Percentiles rank a stretch among this genome's conserved stretches.
Evolutionary conservation across 2,329 filamentous ascomycete genomes (phyloP).

Genomic region (Didymosphaeria variabile): DNA sequence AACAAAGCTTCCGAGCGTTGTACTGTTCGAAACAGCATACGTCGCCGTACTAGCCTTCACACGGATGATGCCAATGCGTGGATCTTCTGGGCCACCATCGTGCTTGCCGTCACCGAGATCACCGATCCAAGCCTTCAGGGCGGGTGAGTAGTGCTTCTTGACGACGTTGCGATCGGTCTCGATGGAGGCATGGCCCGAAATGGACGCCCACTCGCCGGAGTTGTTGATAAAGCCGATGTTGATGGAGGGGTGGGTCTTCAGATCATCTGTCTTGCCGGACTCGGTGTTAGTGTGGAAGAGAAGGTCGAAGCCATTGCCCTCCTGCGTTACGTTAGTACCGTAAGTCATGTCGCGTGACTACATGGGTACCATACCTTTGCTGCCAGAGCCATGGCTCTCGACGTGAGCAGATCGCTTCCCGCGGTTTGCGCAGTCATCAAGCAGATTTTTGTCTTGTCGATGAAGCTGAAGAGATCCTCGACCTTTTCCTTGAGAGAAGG

Average conservation of each 20-base stretch:
- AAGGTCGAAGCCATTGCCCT: conserved; percentile 79
- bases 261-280: conserved; percentile 85
- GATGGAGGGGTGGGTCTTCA: conserved; percentile 74
- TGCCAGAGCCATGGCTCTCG: conserved; percentile 86
- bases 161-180: conserved; percentile 74
- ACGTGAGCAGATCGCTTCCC: conserved; percentile 72
- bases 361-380: conserved; percentile 67
- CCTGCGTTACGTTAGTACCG: conserved; percentile 58
- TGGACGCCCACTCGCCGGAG: conserved; percentile 84
- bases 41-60: conserved; percentile 77
- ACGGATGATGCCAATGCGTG: conserved; percentile 81
- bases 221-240: conserved; percentile 83
- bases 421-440: conserved; percentile 85
- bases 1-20: conserved; percentile 68
- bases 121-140: conserved; percentile 84
- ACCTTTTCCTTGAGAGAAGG: conserved; percentile 77
- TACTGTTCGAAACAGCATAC: conserved; percentile 72
- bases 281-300: conserved; percentile 94
- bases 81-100: conserved; percentile 82
- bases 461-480: conserved; percentile 75
- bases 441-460: conserved; percentile 79
- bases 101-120: conserved; percentile 82
- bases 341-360: conserved; percentile 14
- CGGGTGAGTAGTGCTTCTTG: conserved; percentile 73
- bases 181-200: conserved; percentile 77